Base-by-base conservation (phyloP, 2,329 filamentous ascomycete genomes). In the Botryotinia globosa region DNA sequence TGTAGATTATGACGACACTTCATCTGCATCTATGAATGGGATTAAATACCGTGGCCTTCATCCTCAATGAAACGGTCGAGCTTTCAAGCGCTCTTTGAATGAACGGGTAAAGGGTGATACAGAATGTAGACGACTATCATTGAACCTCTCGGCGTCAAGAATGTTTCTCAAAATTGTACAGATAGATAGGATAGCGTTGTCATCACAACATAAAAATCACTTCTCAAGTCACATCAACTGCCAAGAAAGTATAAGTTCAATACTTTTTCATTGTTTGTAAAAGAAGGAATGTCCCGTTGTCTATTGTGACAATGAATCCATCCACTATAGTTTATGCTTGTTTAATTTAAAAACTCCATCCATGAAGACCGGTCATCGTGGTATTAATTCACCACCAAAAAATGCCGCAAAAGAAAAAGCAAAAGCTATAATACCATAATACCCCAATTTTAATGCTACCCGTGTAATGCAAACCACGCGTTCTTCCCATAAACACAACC, bases 271-370 rank as follows among this genome's bases (percentile, higher is more conserved):
- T 42, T 66, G 25, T 37, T 48, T 48, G 22, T 32, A 34, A 22
- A 39, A 54, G 45, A 54, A 56, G 25, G 65, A 42, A n/a, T 32
- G 34, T 56, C 8, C 16, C 34, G 39, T 22, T 25, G 48, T 54
- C 34, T 56, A 9, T 22, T 67, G 34, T 42, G 29, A 67, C 48
- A 67, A 67, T 67, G 25, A 39, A 56, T 67, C 64, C 45, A 67
- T 67, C 45, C 45, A 39, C 45, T 66, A 14, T 29, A 66, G 12
- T 25, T 51, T 32, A 66, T 66, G 22, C 37, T 66, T 51, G 32
- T 66, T 37, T 70, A 62, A 70, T 70, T 42, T 64, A 62, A 70
- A 45, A 48, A 62, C 68, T 64, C 68, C 59, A 64, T 70, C 68
- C 32, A 67, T 56, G 14, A 51, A 56, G 51, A 56, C n/a, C n/a